Evolutionary conservation across 345 rosid genomes (phyloP).

Genomic region (Euphorbia tirucalli): DNA sequence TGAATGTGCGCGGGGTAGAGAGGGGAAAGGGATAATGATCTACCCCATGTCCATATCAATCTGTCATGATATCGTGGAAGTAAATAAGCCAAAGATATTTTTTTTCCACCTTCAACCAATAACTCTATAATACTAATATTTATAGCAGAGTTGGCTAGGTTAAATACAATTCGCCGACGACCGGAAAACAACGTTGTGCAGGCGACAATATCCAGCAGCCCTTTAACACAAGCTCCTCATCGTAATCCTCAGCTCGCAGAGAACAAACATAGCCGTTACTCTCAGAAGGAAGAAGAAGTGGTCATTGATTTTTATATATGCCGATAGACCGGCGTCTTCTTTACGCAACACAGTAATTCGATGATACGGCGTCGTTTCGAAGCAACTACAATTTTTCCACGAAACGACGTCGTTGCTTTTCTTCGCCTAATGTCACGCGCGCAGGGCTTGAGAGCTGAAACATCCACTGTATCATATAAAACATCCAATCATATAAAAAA

Average conservation of each 20-base stretch:
- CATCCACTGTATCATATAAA: slow-evolving; percentile 54
- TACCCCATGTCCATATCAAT: too few species aligned
- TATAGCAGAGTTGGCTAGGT: too few species aligned
- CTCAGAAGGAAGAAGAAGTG: not conserved
- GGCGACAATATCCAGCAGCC: slow-evolving; percentile 80
- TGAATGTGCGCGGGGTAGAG: too few species aligned
- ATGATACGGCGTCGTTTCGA: slow-evolving; percentile 2
- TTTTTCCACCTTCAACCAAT: too few species aligned
- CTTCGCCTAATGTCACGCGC: slow-evolving; percentile 62
- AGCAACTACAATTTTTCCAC: not conserved
- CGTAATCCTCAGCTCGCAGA: slow-evolving; percentile 61
- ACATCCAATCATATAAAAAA: too few species aligned
- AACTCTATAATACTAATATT: too few species aligned
- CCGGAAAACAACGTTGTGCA: slow-evolving; percentile 86
- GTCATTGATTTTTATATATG: not conserved
- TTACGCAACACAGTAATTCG: not conserved
- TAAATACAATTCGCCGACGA: too few species aligned
- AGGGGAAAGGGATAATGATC: too few species aligned
- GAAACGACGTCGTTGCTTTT: slow-evolving; percentile 26
- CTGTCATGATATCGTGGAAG: too few species aligned
- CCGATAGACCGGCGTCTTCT: too few species aligned
- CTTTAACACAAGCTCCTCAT: slow-evolving; percentile 78
- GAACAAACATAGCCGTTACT: not conserved
- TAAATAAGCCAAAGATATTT: too few species aligned
- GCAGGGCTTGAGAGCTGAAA: slow-evolving; percentile 83